A percentile compares a stretch with the other conserved stretches of the same genome.
Conservation (phyloP, 306 rosid genomes). For the Glycine soja region DNA sequence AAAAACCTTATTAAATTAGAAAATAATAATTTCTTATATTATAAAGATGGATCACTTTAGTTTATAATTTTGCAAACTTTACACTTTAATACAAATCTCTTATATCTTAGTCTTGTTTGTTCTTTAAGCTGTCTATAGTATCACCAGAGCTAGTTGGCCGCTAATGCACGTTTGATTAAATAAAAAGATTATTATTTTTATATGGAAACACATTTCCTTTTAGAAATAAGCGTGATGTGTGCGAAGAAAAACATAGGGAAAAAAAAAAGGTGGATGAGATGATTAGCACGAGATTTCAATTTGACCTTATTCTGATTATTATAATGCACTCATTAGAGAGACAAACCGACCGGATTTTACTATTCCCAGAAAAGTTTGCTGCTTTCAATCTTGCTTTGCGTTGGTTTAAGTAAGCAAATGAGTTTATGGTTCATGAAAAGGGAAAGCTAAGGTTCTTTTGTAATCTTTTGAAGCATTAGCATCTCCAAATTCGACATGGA, state of each 20-base stretch:
- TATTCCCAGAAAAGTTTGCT: constrained; percentile 54
- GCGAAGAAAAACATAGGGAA: constrained; percentile 13
- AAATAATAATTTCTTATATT: not conserved
- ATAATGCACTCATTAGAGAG: constrained; percentile 51
- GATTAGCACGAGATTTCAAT: constrained; percentile 55
- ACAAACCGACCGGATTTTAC: constrained; percentile 69
- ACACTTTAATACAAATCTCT: not conserved
- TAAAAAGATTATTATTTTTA: not conserved
- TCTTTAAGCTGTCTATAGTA: not conserved
- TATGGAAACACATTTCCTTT: not conserved
- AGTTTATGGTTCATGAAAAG: constrained; percentile 34
- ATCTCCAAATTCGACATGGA: constrained; percentile 6
- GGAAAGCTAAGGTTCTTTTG: constrained; percentile 49
- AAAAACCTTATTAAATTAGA: not conserved
- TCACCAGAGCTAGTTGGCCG: not conserved
- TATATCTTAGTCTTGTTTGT: not conserved
- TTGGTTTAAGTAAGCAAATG: constrained; percentile 43
- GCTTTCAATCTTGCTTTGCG: constrained; percentile 44
- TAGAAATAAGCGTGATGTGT: constrained; percentile 40
- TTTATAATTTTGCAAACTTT: not conserved
- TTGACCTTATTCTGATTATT: constrained; percentile 57
- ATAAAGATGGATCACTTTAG: not conserved
- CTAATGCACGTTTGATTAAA: constrained; percentile 1
- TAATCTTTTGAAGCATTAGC: constrained; percentile 43
- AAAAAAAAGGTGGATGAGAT: constrained; percentile 19